Percentiles rank a stretch among this genome's conserved stretches.
Conservation (phyloP, 2,329 filamentous ascomycete species). For the Coleophoma eucalyptorum region DNA sequence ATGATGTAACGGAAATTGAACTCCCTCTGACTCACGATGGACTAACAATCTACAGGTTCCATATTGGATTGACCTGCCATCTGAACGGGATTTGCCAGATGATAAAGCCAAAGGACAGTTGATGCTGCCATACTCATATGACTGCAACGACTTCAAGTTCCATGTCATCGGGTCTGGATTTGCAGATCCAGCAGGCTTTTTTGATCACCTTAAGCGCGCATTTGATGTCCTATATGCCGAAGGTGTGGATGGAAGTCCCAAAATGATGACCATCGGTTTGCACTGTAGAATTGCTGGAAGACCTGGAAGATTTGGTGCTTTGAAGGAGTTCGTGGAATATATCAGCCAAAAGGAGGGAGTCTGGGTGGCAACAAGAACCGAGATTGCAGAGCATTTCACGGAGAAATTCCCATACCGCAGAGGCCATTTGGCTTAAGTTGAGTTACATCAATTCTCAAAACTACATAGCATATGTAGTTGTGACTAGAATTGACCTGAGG, state of each 20-base stretch:
- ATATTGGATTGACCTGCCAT: too few species aligned
- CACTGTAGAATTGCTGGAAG: conserved; percentile 46
- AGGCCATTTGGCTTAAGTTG: background rate
- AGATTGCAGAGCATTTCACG: conserved; percentile 43
- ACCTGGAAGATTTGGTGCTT: conserved; percentile 42
- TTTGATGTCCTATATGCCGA: too few species aligned
- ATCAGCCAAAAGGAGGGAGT: conserved; percentile 44
- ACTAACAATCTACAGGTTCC: too few species aligned
- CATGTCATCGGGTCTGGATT: background rate
- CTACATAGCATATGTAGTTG: too few species aligned
- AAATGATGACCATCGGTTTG: conserved; percentile 52
- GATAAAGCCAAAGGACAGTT: conserved; percentile 42
- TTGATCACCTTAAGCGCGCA: too few species aligned
- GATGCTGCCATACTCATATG: conserved; percentile 48
- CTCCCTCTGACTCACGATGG: too few species aligned
- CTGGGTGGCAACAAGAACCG: conserved; percentile 45
- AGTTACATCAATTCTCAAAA: background rate
- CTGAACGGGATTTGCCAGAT: conserved; percentile 10
- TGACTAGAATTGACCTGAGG: too few species aligned
- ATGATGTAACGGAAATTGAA: too few species aligned
- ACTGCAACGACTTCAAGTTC: conserved; percentile 38
- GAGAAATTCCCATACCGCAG: conserved; percentile 42
- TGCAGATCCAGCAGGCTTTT: too few species aligned
- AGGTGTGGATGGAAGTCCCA: conserved; percentile 36
- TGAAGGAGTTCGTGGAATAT: conserved; percentile 47